A percentile compares a stretch with the other conserved stretches of the same genome.
phyloP scores from a whole-genome alignment of 139 green algal species.

The Dunaliella primolecta region DNA sequence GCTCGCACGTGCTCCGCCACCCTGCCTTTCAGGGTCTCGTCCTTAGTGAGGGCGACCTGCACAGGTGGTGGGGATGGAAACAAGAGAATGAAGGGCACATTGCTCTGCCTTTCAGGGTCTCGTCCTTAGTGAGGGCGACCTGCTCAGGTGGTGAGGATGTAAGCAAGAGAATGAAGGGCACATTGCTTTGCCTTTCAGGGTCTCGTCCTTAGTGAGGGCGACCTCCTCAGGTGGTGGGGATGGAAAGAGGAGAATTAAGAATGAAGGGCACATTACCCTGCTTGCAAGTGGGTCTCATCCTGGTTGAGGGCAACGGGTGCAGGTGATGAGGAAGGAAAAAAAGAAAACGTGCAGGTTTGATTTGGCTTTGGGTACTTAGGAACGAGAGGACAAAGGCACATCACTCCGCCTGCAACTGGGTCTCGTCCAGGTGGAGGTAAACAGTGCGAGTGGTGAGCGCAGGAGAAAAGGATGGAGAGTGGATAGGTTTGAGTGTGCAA shows the following conservation, averaged over 20 bases:
- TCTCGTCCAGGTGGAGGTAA: no score
- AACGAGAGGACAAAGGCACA: no score
- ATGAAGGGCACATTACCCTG: no score
- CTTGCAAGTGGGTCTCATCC: slow-evolving; percentile 37
- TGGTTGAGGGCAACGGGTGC: slow-evolving; percentile 69
- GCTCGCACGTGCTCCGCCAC: slow-evolving; percentile 68
- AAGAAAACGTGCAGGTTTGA: no score
- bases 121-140: slow-evolving; percentile 60
- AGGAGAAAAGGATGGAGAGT: no score
- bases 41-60: slow-evolving; percentile 62
- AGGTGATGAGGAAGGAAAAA: no score
- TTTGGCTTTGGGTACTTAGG: no score
- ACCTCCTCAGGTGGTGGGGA: slow-evolving; percentile 54
- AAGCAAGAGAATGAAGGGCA: no score
- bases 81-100: no score
- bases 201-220: slow-evolving; percentile 51
- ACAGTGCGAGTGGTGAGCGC: no score
- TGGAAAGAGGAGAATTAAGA: slow-evolving; percentile 68
- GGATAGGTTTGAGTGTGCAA: no score
- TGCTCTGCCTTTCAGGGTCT: slow-evolving; percentile 30
- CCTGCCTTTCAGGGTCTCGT: slow-evolving; percentile 35
- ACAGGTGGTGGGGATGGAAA: background rate
- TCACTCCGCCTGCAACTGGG: no score
- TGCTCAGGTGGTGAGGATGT: slow-evolving; percentile 42
- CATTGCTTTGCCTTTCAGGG: slow-evolving; percentile 31